phyloP scores from a whole-genome alignment of 495 filamentous ascomycete species.

The Aspergillus avenaceus region DNA sequence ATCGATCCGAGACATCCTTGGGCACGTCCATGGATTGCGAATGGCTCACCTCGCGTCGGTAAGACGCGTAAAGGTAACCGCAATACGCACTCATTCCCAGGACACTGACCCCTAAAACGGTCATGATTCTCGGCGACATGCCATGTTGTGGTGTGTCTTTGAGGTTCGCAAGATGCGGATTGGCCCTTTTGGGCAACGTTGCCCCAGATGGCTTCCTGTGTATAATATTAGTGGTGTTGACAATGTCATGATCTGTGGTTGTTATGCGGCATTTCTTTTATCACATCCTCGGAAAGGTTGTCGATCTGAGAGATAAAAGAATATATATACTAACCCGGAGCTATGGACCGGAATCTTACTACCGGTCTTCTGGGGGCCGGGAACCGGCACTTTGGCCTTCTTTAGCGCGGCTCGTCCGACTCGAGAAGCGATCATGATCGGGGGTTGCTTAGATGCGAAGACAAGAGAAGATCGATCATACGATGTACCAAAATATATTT shows the following conservation, averaged over 20 bases:
- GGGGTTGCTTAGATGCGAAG: not conserved
- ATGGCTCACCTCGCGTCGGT: conserved; percentile 34
- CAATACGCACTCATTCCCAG: conserved; percentile 48
- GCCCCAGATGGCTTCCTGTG: not conserved
- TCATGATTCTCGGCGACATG: conserved; percentile 33
- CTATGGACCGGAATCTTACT: conserved; percentile 1
- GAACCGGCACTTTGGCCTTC: conserved; percentile 16
- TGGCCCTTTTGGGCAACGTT: conserved; percentile 18
- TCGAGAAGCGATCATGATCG: conserved; percentile 20
- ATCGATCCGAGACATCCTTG: conserved; percentile 51
- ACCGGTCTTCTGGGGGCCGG: conserved; percentile 4
- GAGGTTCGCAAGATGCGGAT: conserved; percentile 17
- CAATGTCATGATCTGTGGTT: not conserved
- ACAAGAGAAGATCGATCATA: not conserved
- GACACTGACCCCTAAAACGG: conserved; percentile 40
- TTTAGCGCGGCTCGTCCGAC: conserved; percentile 16
- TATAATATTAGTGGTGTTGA: too few relatives aligned
- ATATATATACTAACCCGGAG: not conserved
- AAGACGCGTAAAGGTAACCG: conserved; percentile 48
- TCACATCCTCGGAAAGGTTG: not conserved
- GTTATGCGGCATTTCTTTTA: conserved; percentile 1
- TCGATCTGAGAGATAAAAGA: not conserved
- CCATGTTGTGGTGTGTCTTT: conserved; percentile 11
- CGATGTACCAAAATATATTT: not conserved
- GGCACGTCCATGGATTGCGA: conserved; percentile 37